Base-by-base conservation (phyloP, 352 stramenopile genomes). In the Globisporangium spinosum region DNA sequence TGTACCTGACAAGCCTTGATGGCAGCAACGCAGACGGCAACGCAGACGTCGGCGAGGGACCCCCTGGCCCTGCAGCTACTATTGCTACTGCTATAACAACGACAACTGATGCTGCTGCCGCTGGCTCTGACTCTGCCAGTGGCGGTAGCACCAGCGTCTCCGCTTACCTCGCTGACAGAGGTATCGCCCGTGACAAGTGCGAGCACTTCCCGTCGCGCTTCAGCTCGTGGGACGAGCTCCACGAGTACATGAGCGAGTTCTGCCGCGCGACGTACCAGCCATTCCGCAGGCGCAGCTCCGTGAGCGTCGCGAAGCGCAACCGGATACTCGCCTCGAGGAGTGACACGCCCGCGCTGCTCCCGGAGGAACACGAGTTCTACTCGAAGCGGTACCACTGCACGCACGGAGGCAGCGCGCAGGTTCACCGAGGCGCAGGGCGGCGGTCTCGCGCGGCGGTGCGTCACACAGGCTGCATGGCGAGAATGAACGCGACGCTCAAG, bases 251-350 rank as follows among this genome's bases (percentile, higher is more conserved):
- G 53, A 9, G 53, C 53, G 53, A 58, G 23, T 58, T 58, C 53
- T 27, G 53, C 53, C 23, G 29, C 23, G 53, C 23, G 53, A 58
- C 53, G 23, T 58, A 35, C 53, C 53, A 58, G 53, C 23, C 53
- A 15, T 58, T 58, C 53, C 23, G 53, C 23, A 58, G 23, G 53
- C 53, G 53, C 13, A 29, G 53, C 23, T 58, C 53, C 23, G 53
- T 58, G 53, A 35, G 29, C 23, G 53, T 58, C 8, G 53, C 53
- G 23, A 27, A 29, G 13, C 53, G 53, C 53, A 58, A 58, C 78
- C 10, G 61, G 89, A 40, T 73, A 12, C 67, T 1, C 58, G 60
- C 2, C 81, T 81, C 15, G 75, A 82, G 2, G 76, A 35, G 53
- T 1, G 12, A 17, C 23, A 35, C 13, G 13, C 23, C 23, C 13